Base-by-base conservation (phyloP, 768 basidiomycete genomes). In the Leccinum aurantiacum region DNA sequence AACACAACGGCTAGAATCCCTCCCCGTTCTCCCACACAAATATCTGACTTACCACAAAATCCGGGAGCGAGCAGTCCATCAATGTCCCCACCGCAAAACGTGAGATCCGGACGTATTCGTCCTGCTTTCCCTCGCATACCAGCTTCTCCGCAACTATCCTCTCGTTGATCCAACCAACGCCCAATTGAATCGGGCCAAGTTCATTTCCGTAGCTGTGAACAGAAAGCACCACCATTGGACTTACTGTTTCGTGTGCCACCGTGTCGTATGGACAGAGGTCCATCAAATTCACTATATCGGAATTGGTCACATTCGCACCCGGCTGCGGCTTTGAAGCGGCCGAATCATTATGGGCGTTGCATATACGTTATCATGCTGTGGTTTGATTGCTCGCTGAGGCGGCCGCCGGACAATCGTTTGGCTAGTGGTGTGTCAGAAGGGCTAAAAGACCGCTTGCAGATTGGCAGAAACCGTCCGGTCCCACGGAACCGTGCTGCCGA, bases 121-220 rank as follows among this genome's bases (percentile, higher is more conserved):
- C 73, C 46, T 47, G n/a, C 22, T 19, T 24, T 6, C 57, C 47
- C 33, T 15, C 24, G 57, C 89, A 90, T 6, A 59, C 47, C 67
- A 94, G 59, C 65, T 80, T 80, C 78, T 96, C 93, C 2, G 85
- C 81, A 22, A 89, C 82, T 80, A 93, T 82, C 57, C 86, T 73
- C 74, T 94, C 94, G 70, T 93, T 93, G 67, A 90, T 77, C 72
- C 89, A 95, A 3, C 92, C 93, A 3, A 93, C 87, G 24, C 90
- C 91, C 29, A 76, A 85, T 70, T 91, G 90, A 6, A 91, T 85
- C 2, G 75, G 84, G 0, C 90, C 90, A 0, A 91, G 78, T 1
- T 69, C 65, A 57, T 85, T 82, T 10, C 90, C 91, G 59, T 89
- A 84, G 24, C 88, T 88, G 31, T 24, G 72, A 95, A 94, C 7